Conservation (phyloP, 2,329 filamentous ascomycete species). For the Teratosphaeria viscida region DNA sequence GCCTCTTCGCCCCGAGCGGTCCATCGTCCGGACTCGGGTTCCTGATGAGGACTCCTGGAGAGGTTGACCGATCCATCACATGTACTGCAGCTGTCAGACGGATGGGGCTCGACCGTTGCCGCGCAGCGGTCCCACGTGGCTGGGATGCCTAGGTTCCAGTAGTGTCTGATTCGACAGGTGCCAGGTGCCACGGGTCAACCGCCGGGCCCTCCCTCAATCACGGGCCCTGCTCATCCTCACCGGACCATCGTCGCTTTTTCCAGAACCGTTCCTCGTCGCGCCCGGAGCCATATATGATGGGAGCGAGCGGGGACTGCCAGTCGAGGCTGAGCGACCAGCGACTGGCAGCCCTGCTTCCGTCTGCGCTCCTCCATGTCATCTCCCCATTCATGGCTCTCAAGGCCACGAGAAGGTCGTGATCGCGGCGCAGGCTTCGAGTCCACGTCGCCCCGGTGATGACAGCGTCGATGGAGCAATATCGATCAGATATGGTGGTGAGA, state of each 20-base stretch:
- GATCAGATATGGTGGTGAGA: background rate
- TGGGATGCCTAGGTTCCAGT: background rate
- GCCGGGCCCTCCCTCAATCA: too few species aligned
- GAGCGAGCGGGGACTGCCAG: background rate
- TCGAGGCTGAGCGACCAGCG: background rate
- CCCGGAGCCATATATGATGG: background rate
- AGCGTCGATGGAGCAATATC: background rate
- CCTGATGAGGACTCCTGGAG: background rate
- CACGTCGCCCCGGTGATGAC: too few species aligned
- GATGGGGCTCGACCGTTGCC: slow-evolving; percentile 1
- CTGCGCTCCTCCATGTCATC: background rate
- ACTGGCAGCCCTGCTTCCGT: background rate
- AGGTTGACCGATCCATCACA: background rate
- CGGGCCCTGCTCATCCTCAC: background rate
- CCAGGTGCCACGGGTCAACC: background rate
- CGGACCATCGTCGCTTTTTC: background rate
- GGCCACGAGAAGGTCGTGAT: background rate
- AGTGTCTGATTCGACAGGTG: too few species aligned
- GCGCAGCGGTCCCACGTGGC: background rate
- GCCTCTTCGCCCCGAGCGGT: background rate
- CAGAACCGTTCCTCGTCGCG: background rate
- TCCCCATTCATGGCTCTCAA: background rate
- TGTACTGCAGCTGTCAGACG: slow-evolving; percentile 1
- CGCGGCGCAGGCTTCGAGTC: background rate
- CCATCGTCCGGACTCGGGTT: background rate